Conservation (phyloP, 345 rosid species). For the Gossypium thurberi region DNA sequence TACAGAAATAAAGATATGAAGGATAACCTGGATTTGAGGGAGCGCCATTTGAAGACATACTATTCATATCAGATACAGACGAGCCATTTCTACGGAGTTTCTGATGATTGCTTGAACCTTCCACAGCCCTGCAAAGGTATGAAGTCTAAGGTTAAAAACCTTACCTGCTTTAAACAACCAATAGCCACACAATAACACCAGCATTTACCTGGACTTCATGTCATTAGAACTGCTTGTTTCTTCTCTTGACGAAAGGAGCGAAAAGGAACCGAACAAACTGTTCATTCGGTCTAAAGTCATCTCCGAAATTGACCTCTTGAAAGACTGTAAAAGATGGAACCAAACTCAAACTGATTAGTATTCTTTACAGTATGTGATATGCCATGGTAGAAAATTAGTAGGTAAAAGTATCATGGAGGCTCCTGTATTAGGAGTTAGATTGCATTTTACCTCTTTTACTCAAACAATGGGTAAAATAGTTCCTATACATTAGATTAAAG, state of each 20-base stretch:
- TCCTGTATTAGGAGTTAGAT: no score
- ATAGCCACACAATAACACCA: neutral
- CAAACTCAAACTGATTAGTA: neutral
- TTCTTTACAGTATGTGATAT: no score
- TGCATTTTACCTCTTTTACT: no score
- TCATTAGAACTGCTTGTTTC: constrained; percentile 52
- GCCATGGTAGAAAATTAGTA: no score
- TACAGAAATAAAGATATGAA: constrained; percentile 1
- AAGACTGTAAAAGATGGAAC: constrained; percentile 38
- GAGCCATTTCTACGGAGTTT: constrained; percentile 68
- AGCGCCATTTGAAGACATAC: constrained; percentile 41
- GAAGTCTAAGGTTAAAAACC: neutral
- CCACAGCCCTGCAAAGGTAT: constrained; percentile 36
- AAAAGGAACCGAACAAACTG: constrained; percentile 61
- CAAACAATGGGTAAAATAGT: no score
- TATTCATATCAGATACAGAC: constrained; percentile 56
- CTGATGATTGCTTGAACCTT: constrained; percentile 38
- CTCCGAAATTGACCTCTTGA: constrained; percentile 75
- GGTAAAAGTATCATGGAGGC: no score
- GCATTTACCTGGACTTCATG: constrained; percentile 52
- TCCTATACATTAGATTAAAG: no score
- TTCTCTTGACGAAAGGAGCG: constrained; percentile 49
- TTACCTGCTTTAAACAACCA: neutral
- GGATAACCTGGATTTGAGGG: constrained; percentile 42
- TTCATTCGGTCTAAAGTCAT: constrained; percentile 64